phyloP scores from a whole-genome alignment of 1,284 basidiomycete genomes.

The Naganishia albida region DNA sequence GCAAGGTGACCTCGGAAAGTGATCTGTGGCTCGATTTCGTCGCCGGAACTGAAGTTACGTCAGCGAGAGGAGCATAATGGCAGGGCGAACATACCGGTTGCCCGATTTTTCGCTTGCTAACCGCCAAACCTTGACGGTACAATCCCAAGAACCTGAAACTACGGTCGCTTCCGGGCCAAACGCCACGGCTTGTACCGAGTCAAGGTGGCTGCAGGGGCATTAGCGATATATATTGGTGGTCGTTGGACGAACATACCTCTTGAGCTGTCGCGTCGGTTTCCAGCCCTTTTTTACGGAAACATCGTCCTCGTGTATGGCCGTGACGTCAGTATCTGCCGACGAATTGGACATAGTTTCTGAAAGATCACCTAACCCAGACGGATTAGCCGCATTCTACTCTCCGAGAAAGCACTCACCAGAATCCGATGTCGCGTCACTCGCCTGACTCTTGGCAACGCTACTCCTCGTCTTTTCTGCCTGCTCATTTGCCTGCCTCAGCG shows the following conservation, averaged over 20 bases:
- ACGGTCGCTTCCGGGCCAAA: slow-evolving; percentile 76
- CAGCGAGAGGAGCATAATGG: slow-evolving; percentile 43
- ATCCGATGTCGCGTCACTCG: slow-evolving; percentile 19
- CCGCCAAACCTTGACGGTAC: slow-evolving; percentile 89
- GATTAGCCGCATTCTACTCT: neutral
- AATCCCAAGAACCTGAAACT: slow-evolving; percentile 90
- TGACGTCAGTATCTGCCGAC: slow-evolving; percentile 17
- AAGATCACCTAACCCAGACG: neutral
- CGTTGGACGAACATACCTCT: slow-evolving; percentile 69
- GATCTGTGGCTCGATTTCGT: slow-evolving; percentile 83
- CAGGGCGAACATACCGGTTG: slow-evolving; percentile 51
- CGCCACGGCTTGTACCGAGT: slow-evolving; percentile 83
- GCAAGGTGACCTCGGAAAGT: slow-evolving; percentile 92
- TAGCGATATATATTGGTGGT: neutral
- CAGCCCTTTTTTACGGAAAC: slow-evolving; percentile 62
- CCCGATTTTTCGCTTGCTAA: slow-evolving; percentile 44
- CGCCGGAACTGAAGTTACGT: slow-evolving; percentile 57
- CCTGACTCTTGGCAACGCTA: slow-evolving; percentile 3
- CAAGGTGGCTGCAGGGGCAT: slow-evolving; percentile 70
- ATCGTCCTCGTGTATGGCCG: slow-evolving; percentile 25
- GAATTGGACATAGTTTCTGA: slow-evolving; percentile 8
- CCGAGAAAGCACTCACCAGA: neutral
- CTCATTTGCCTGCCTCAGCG: slow-evolving; percentile 54
- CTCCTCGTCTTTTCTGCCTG: slow-evolving; percentile 46
- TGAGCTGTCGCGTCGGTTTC: slow-evolving; percentile 77